These are phyloP conservation scores for Acanthamoeba divionensis DNA, from an alignment of 208 protist species.

Conservation along the genomic window DNA sequence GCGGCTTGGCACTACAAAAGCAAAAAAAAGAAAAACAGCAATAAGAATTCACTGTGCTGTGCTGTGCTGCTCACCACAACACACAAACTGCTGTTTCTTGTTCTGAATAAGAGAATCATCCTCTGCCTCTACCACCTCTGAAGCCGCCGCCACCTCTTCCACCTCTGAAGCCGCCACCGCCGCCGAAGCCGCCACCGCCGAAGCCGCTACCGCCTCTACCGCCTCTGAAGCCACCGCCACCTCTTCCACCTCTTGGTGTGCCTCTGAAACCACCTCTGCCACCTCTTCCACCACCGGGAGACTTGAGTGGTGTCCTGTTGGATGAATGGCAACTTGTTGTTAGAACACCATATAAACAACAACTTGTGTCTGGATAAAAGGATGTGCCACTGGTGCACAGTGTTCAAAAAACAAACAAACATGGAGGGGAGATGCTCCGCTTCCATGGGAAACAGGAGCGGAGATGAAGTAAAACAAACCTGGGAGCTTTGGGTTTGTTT, in stretches of 20 bases:
- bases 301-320: background rate
- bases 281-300: background rate
- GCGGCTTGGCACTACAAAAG: too few relatives aligned
- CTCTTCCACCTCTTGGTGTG: background rate
- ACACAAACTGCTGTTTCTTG: too few relatives aligned
- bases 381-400: background rate
- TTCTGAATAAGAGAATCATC: too few relatives aligned
- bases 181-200: background rate
- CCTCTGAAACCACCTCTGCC: background rate
- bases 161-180: background rate
- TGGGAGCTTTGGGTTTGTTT: slow-evolving; percentile 37
- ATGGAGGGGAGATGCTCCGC: background rate
- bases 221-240: background rate
- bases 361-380: background rate
- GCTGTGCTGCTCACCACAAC: too few relatives aligned
- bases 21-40: too few relatives aligned
- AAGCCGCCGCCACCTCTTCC: slow-evolving; percentile 10
- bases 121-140: background rate
- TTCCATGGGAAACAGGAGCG: background rate
- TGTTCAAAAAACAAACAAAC: background rate
- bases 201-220: background rate
- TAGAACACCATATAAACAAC: background rate
- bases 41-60: too few relatives aligned
- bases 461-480: background rate
- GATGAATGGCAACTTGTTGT: background rate